Evolutionary conservation across 2,329 filamentous ascomycete species (phyloP).

Genomic region (Rhynchosporium agropyri): DNA sequence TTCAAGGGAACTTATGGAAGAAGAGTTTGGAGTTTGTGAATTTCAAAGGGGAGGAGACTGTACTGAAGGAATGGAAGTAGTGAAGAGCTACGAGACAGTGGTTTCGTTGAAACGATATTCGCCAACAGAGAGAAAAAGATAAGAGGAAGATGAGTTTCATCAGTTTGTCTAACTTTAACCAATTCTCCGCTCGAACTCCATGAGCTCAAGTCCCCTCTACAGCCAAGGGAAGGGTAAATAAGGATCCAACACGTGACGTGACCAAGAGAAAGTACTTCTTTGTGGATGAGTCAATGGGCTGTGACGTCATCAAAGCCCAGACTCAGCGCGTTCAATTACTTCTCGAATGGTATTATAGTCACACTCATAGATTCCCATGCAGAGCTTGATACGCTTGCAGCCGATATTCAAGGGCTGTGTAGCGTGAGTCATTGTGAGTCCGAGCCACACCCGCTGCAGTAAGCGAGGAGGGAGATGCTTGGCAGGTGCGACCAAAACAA

Average conservation of each 20-base stretch:
- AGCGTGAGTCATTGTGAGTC: constrained; percentile 16
- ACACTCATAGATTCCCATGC: neutral
- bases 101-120: too few species aligned
- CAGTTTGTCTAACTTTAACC: too few species aligned
- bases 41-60: constrained; percentile 40
- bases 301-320: neutral
- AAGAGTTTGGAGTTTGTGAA: constrained; percentile 38
- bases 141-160: too few species aligned
- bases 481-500: neutral
- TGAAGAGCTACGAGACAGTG: too few species aligned
- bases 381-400: neutral
- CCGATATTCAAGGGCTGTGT: neutral
- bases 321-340: neutral
- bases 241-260: too few species aligned
- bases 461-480: constrained; percentile 8
- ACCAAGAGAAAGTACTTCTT: neutral
- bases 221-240: too few species aligned
- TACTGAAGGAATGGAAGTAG: constrained; percentile 38
- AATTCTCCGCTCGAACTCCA: too few species aligned
- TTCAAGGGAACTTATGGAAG: constrained; percentile 42
- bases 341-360: neutral
- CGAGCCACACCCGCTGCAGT: neutral
- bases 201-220: too few species aligned
- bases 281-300: neutral
- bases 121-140: too few species aligned